These are phyloP conservation scores for Trametes meyenii DNA, from an alignment of 768 basidiomycete genomes.

Conservation along the genomic window DNA sequence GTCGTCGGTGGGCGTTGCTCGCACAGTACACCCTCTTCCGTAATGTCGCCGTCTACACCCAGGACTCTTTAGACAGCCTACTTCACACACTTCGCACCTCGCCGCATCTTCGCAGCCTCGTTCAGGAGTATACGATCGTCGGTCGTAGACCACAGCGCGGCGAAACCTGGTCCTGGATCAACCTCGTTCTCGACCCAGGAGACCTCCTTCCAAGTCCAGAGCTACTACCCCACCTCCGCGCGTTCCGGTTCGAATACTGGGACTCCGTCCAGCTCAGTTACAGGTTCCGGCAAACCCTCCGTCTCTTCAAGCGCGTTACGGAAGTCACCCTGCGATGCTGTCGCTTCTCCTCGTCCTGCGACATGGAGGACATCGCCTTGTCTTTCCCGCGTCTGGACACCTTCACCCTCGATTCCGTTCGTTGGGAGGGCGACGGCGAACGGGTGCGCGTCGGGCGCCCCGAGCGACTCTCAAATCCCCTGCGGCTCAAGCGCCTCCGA, in stretches of 20 bases:
- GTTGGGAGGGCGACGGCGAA: conserved; percentile 3
- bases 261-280: background rate
- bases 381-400: background rate
- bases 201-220: background rate
- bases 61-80: background rate
- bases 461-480: background rate
- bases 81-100: background rate
- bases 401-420: conserved; percentile 7
- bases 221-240: background rate
- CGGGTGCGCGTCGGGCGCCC: background rate
- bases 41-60: background rate
- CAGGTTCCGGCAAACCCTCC: background rate
- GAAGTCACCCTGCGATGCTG: conserved; percentile 10
- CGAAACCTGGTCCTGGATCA: background rate
- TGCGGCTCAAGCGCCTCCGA: background rate
- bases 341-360: background rate
- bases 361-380: conserved; percentile 1
- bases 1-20: background rate
- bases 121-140: background rate
- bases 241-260: conserved; percentile 4
- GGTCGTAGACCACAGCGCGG: background rate
- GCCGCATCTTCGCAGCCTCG: background rate
- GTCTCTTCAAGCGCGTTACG: background rate
- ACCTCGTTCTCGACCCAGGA: background rate
- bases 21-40: conserved; percentile 8